Percentiles rank a stretch among this genome's conserved stretches.
These are phyloP conservation scores for Plectranthus barbatus DNA, from an alignment of 257 asterid species.

Conservation along the genomic window DNA sequence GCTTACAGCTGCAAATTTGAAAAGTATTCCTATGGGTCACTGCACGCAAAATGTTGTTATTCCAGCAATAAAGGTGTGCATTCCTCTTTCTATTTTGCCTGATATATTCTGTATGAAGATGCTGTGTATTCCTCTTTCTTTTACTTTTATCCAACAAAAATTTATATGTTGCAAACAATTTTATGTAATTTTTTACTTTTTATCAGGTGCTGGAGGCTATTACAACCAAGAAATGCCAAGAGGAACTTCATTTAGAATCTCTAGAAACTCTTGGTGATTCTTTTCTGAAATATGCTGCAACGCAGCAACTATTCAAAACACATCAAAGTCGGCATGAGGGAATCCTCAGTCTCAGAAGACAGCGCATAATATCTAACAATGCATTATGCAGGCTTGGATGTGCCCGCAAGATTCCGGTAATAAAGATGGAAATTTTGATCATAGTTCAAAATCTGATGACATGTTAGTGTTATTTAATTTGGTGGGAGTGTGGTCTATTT, in stretches of 20 bases:
- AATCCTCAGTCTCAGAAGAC: constrained; percentile 41
- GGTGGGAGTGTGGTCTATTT: neutral
- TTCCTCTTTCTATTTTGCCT: too few species aligned
- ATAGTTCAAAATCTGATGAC: neutral
- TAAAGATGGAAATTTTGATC: neutral
- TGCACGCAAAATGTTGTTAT: constrained; percentile 36
- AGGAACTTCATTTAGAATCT: constrained; percentile 65
- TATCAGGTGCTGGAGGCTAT: constrained; percentile 78
- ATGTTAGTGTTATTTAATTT: too few species aligned
- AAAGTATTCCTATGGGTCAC: constrained; percentile 33
- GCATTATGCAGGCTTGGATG: constrained; percentile 70
- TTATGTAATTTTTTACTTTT: neutral
- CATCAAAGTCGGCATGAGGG: constrained; percentile 66
- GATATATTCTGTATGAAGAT: too few species aligned
- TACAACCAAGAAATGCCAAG: constrained; percentile 70
- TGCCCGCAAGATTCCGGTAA: constrained; percentile 59
- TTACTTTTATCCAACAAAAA: neutral
- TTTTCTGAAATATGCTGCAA: constrained; percentile 63
- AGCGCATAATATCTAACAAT: constrained; percentile 45
- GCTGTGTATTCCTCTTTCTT: too few species aligned
- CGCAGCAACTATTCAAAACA: constrained; percentile 56
- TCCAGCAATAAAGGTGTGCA: constrained; percentile 45
- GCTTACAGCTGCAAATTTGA: constrained; percentile 58
- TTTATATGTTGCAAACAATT: neutral
- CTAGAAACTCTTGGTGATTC: constrained; percentile 89